Evolutionary conservation across 441 rosid species (phyloP).

Genomic region (Manihot esculenta): DNA sequence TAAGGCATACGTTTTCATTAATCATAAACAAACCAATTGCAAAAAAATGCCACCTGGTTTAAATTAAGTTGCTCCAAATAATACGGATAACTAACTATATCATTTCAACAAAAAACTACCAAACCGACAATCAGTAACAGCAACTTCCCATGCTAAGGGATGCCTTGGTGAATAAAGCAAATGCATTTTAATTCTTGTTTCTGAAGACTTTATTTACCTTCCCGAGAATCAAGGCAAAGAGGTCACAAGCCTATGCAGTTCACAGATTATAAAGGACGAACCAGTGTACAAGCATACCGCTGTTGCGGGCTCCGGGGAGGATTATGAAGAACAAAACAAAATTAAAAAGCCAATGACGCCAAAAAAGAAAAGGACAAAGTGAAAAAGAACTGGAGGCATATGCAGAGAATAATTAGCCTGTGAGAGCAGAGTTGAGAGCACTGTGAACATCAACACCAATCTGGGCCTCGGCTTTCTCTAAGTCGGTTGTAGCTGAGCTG

Average conservation of each 20-base stretch:
- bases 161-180: background rate
- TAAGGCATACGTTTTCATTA: background rate
- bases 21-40: background rate
- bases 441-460: conserved; percentile 82
- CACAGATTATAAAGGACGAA: no score
- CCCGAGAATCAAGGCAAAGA: conserved; percentile 16
- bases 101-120: background rate
- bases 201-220: conserved; percentile 26
- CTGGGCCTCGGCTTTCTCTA: conserved; percentile 93
- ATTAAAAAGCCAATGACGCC: conserved; percentile 18
- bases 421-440: conserved; percentile 70
- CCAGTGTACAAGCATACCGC: no score
- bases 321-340: conserved; percentile 18
- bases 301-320: no score
- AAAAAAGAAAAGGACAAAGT: conserved; percentile 14
- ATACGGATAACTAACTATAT: background rate
- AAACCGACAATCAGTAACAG: background rate
- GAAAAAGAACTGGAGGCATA: conserved; percentile 2
- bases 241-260: conserved; percentile 18
- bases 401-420: conserved; percentile 47
- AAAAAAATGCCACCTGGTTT: background rate
- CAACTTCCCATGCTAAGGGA: background rate
- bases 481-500: conserved; percentile 70
- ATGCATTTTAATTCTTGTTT: conserved; percentile 23
- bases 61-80: background rate